Evolutionary conservation across 768 basidiomycete species (phyloP).

Genomic region (Tricholoma bakamatsutake): DNA sequence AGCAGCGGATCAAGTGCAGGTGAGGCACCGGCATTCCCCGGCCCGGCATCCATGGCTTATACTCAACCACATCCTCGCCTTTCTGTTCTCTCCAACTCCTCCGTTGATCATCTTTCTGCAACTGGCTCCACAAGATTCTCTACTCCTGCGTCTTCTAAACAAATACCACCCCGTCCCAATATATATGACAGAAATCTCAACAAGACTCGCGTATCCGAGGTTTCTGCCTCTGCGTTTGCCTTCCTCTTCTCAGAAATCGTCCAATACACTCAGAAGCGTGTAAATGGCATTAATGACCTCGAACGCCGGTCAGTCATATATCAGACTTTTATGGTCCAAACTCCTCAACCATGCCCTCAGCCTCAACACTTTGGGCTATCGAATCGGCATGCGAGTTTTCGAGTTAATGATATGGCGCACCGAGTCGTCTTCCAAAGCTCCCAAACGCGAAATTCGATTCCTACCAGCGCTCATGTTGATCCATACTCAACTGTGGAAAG

Average conservation of each 20-base stretch:
- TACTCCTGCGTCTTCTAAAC: slow-evolving; percentile 39
- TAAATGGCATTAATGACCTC: slow-evolving; percentile 90
- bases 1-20: no score
- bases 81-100: slow-evolving; percentile 57
- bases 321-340: not conserved
- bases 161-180: slow-evolving; percentile 48
- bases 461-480: slow-evolving; percentile 90
- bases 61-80: slow-evolving; percentile 61
- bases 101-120: slow-evolving; percentile 45
- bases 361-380: slow-evolving; percentile 88
- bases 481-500: slow-evolving; percentile 93
- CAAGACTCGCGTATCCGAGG: slow-evolving; percentile 81
- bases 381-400: slow-evolving; percentile 81
- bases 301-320: slow-evolving; percentile 67
- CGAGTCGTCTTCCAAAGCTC: slow-evolving; percentile 77
- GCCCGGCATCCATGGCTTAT: slow-evolving; percentile 37
- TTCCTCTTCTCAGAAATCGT: slow-evolving; percentile 94
- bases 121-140: slow-evolving; percentile 66
- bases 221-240: slow-evolving; percentile 75
- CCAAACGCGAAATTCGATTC: slow-evolving; percentile 88
- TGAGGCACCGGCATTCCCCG: slow-evolving; percentile 2
- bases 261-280: slow-evolving; percentile 94
- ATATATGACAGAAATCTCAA: slow-evolving; percentile 89
- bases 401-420: slow-evolving; percentile 81
- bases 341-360: slow-evolving; percentile 33